Evolutionary conservation across 106 monocot species (phyloP).

Genomic region (Dendrobium chrysotoxum): DNA sequence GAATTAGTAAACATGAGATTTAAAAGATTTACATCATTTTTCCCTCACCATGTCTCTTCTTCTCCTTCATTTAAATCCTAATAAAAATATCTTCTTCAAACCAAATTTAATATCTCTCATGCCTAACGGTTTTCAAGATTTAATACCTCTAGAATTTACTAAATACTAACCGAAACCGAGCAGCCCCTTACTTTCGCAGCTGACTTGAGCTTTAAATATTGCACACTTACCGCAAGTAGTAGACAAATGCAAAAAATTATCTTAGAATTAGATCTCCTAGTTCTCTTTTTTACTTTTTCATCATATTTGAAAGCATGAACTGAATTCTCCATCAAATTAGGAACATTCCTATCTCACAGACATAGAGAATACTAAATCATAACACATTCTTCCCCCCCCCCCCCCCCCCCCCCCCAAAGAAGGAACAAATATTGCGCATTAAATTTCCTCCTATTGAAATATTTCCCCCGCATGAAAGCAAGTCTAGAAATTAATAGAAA

Average conservation of each 20-base stretch:
- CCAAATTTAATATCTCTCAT: too few species aligned
- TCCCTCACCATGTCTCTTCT: too few species aligned
- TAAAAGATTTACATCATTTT: too few species aligned
- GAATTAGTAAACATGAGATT: too few species aligned
- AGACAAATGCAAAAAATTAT: background rate
- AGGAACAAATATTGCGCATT: background rate
- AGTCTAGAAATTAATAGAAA: background rate
- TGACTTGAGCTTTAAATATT: background rate
- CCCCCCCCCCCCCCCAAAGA: background rate
- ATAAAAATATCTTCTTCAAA: too few species aligned
- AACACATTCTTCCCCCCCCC: too few species aligned
- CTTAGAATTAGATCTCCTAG: background rate
- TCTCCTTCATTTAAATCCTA: too few species aligned
- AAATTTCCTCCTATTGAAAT: constrained; percentile 3
- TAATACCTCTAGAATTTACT: too few species aligned
- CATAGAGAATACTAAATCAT: background rate
- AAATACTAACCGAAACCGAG: too few species aligned
- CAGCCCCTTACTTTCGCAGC: background rate
- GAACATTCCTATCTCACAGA: background rate
- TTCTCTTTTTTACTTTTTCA: background rate
- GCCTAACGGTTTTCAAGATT: too few species aligned
- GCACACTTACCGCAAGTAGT: background rate
- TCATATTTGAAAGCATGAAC: background rate
- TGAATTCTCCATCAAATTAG: background rate
- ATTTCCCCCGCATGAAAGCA: background rate